Base-by-base conservation (phyloP, 805 yeast species). In the Kuraishia capsulata region DNA sequence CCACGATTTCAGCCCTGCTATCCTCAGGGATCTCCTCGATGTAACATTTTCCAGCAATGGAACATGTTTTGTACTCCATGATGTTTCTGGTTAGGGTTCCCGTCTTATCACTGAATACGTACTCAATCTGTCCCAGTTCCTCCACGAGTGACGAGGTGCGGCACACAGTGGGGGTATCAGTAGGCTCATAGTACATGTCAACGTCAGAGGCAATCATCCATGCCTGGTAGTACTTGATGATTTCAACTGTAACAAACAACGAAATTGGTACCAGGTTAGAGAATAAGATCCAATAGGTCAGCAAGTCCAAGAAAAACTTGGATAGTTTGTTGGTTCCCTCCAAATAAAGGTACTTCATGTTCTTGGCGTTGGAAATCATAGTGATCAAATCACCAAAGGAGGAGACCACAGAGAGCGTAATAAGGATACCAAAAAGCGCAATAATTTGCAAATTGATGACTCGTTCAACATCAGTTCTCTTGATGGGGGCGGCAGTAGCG, bases 201-300 rank as follows among this genome's bases (percentile, higher is more conserved):
- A 94, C 67, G 57, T 92, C 99, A 23, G 95, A 86, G 1, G 92
- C 83, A 46, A 92, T 92, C 77, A 92, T 76, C 52, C 70, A 84
- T 0, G 97, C 98, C 59, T 90, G 97, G 57, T 90, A 89, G 57
- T 83, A 94, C 56, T 92, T 92, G 64, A 92, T 88, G 46, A 90
- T 69, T 60, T 92, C 99, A 26, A 92, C 95, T 0, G 98, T 92
- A 11, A 92, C 99, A 53, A 92, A 92, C 50, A 90, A 66, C 1
- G 96, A 87, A 53, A 92, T 92, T 3, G 99, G 99, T n/a, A 92
- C 98, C 62, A 92, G 69, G 55, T 92, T 92, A 1, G 98, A 92
- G 51, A 84, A 94, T 39, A 92, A 62, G 63, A 92, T 89, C 98
- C 99, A 92, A 53, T 81, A 92, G 0, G 98, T 94, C 44, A 92